Conservation (phyloP, 2,329 filamentous ascomycete genomes). For the Fonsecaea pedrosoi region DNA sequence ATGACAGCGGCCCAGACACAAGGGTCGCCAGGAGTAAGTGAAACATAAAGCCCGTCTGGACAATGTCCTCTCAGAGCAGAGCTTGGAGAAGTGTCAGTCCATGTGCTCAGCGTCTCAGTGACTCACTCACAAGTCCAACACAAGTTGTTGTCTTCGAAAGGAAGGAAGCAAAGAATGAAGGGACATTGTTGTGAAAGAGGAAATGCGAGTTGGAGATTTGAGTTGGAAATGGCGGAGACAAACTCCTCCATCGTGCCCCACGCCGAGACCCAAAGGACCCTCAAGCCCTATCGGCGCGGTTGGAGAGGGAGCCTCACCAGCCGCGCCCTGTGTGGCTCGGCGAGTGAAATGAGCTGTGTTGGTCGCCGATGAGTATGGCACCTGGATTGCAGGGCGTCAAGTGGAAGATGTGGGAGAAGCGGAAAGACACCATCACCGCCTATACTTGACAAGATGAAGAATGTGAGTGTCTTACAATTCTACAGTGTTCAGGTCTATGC, state of each 20-base stretch:
- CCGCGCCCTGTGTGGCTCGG: background rate
- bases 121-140: conserved; percentile 77
- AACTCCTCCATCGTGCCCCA: conserved; percentile 11
- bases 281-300: background rate
- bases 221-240: conserved; percentile 12
- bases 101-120: conserved; percentile 17
- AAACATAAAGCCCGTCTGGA: conserved; percentile 86
- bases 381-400: background rate
- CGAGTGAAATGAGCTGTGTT: background rate
- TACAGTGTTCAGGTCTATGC: background rate
- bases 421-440: background rate
- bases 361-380: background rate
- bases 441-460: background rate
- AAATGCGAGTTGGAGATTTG: conserved; percentile 21
- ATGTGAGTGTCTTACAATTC: conserved; percentile 3
- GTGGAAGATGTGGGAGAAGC: background rate
- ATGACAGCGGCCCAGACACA: conserved; percentile 88
- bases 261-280: conserved; percentile 14
- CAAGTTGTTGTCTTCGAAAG: conserved; percentile 75
- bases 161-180: conserved; percentile 46
- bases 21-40: conserved; percentile 79
- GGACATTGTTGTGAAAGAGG: conserved; percentile 26
- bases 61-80: conserved; percentile 80
- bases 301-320: background rate
- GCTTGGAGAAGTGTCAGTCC: conserved; percentile 55